Conservation (phyloP, 2,329 filamentous ascomycete species). For the Aspergillus luchuensis region DNA sequence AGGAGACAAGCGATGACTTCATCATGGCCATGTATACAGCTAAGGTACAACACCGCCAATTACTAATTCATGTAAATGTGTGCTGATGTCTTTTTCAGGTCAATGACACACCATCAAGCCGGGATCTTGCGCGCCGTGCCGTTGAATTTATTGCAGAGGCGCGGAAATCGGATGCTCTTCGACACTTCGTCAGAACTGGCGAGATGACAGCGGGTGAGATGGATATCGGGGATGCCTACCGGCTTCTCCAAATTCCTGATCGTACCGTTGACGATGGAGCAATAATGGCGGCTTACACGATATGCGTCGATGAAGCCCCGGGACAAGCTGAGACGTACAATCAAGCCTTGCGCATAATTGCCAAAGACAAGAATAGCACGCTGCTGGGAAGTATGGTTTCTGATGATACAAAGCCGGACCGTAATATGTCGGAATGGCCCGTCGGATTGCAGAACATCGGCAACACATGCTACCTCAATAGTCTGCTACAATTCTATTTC, state of each 20-base stretch:
- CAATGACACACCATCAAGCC: conserved; percentile 53
- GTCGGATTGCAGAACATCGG: conserved; percentile 91
- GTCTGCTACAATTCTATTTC: conserved; percentile 91
- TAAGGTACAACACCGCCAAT: conserved; percentile 48
- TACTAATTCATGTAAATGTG: background rate
- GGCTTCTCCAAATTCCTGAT: conserved; percentile 55
- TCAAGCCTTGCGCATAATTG: conserved; percentile 52
- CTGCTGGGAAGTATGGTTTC: conserved; percentile 38
- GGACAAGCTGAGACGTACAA: conserved; percentile 49
- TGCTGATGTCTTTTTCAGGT: conserved; percentile 39
- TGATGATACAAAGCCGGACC: conserved; percentile 32
- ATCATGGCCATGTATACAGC: conserved; percentile 59
- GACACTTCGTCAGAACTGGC: conserved; percentile 56
- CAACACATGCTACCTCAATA: conserved; percentile 98
- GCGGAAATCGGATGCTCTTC: conserved; percentile 58
- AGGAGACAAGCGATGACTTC: conserved; percentile 57
- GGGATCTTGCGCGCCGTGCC: conserved; percentile 57
- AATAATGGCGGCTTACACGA: conserved; percentile 52
- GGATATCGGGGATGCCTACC: conserved; percentile 58
- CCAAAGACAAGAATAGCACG: conserved; percentile 44
- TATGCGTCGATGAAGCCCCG: conserved; percentile 50
- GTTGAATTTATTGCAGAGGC: conserved; percentile 60
- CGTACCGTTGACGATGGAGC: conserved; percentile 54
- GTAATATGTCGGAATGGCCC: conserved; percentile 61
- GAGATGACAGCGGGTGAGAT: conserved; percentile 54